A percentile compares a stretch with the other conserved stretches of the same genome.
Conservation (phyloP, 495 filamentous ascomycete species). For the Podospora didyma region DNA sequence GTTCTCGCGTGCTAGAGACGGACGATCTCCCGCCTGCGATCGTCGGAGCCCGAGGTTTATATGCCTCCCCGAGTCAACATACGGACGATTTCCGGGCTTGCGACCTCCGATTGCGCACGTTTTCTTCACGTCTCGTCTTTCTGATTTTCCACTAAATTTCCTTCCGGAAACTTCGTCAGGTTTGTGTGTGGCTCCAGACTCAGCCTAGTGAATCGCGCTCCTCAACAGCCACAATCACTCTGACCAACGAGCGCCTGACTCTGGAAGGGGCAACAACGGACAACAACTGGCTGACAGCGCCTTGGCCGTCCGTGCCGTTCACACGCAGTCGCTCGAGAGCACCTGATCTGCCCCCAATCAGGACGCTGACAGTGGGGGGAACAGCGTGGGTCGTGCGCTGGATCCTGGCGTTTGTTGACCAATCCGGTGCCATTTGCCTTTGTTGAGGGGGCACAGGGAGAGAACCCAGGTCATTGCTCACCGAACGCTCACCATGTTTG, state of each 20-base stretch:
- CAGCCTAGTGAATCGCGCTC: background rate
- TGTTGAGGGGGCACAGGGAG: background rate
- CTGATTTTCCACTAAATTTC: no score
- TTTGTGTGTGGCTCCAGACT: no score
- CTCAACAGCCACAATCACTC: background rate
- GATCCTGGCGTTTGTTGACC: background rate
- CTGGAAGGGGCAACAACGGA: background rate
- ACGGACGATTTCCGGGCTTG: background rate
- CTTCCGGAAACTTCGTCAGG: background rate
- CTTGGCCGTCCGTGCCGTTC: background rate
- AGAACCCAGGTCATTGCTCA: background rate
- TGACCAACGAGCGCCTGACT: background rate
- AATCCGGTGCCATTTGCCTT: background rate
- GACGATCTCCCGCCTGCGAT: background rate
- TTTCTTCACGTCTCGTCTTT: background rate
- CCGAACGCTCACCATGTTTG: background rate
- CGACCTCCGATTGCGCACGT: background rate
- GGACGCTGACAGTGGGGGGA: background rate
- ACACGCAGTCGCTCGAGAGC: conserved; percentile 6
- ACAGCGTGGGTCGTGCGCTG: background rate
- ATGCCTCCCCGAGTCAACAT: background rate
- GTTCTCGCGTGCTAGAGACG: background rate
- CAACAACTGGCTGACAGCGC: background rate
- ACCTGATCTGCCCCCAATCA: conserved; percentile 5
- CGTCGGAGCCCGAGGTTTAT: background rate